Evolutionary conservation across 2,329 filamentous ascomycete species (phyloP), one percentile per base, ranked within the genome.

Genomic region (Ophiocordyceps australis): DNA sequence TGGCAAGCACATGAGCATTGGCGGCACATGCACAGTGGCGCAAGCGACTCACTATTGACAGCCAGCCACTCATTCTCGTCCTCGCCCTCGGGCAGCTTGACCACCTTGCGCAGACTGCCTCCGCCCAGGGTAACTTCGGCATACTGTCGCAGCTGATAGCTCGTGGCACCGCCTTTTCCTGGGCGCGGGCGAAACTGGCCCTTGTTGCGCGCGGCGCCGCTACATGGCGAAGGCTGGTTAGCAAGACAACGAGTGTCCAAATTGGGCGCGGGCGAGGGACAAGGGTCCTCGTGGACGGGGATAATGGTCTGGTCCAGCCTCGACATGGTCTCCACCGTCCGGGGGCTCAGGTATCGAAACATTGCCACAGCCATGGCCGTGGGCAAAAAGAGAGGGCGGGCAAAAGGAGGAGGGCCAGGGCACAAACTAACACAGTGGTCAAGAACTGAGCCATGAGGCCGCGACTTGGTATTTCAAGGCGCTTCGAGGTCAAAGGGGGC

Each of bases 51-150:
- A 92, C 85, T 79, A 56, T 98, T 98, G 40, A 98, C 89, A 16
- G 89, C 89, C 33, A 98, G 56, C 89, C 89, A 98, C 54, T 98
- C 89, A 47, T 94, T 92, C 55, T 91, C 67, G 46, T 98, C 89
- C 48, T 98, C 89, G 31, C 91, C 89, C 46, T 98, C 91, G 10
- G 91, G 89, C 33, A 98, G 62, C 61, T 86, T 92, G 38, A 98
- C 89, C 16, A 92, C 83, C 59, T 98, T 95, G 42, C 83, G 72
- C 54, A 98, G 57, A 53, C 85, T 94, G 25, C 89, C 89, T 39
- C 82, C 91, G 19, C 89, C 89, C 20, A 98, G 65, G 9, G 89
- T 98, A 23, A 91, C 89, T 52, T 98, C 91, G 27, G 89, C 89
- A 63, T 95, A 98, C 52, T 98, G 89, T 52, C 89, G 77, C 39